Evolutionary conservation across 805 yeast species (phyloP), one percentile per base, ranked within the genome.

Genomic region (Lachancea thermotolerans): DNA sequence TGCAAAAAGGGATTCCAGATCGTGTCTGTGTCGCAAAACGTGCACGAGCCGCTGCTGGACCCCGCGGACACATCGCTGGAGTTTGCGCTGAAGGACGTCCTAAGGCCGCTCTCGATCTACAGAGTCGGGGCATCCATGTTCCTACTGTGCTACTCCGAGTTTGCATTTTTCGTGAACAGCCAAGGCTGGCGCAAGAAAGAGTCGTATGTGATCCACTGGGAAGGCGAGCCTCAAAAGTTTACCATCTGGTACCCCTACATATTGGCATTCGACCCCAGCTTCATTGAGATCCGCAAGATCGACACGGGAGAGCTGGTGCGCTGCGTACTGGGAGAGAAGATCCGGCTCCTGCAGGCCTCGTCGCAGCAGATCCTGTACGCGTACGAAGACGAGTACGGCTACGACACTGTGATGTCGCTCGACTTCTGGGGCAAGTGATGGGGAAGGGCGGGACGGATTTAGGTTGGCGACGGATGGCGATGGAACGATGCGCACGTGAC

Each of bases 51-150:
- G 9, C 75, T 93, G 42, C 71, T 93, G 56, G 98, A 93, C 67
- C 96, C 96, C n/a, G 99, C 98, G 0, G 99, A 93, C 60, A 95
- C 98, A 0, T 88, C 97, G 15, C 72, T 93, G 44, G 99, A 93
- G 59, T 93, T 93, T 70, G 97, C 93, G 11, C 42, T 64, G 25
- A 59, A 56, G 39, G 68, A 86, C 80, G 47, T 85, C 79, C 74
- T 91, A 49, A 85, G 86, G 57, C 99, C 99, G 15, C 77, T 89
- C 64, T 89, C 95, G 4, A 88, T 93, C 48, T 95, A 91, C 62
- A 77, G 96, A 49, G 80, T 93, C 47, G 93, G 91, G 47, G 27
- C 44, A 11, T 80, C 82, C 44, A 93, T 90, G 67, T 93, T 91
- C 62, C 68, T 93, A 57, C 74, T 93, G 52, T 83, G 90, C 62